These are phyloP conservation scores for Saccharomycopsis olivae DNA, from an alignment of 805 yeast genomes.

Conservation along the genomic window DNA sequence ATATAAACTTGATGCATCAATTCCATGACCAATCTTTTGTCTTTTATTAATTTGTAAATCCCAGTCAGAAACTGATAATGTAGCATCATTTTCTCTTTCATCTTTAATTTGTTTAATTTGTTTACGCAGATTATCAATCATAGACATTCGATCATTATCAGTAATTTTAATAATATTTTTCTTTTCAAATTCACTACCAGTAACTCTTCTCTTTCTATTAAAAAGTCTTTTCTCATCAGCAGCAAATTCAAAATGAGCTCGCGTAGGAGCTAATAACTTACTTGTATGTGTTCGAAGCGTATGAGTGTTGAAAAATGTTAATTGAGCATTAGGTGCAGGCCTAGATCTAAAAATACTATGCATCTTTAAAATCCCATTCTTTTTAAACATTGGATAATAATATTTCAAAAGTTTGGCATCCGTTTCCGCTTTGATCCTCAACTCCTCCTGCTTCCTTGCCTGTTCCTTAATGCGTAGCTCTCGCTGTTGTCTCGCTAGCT, in stretches of 20 bases:
- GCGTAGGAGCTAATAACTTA: slow-evolving; percentile 9
- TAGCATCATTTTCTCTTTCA: slow-evolving; percentile 39
- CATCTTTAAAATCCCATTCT: slow-evolving; percentile 47
- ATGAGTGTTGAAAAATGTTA: slow-evolving; percentile 8
- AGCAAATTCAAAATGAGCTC: slow-evolving; percentile 5
- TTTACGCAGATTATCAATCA: too few species aligned
- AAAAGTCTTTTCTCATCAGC: slow-evolving; percentile 12
- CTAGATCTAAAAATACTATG: slow-evolving; percentile 56
- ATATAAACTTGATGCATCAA: slow-evolving; percentile 16
- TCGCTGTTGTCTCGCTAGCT: not conserved
- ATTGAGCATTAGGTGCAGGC: slow-evolving; percentile 55
- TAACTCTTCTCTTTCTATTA: slow-evolving; percentile 1
- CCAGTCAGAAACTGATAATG: slow-evolving; percentile 72
- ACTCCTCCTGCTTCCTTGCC: slow-evolving; percentile 3
- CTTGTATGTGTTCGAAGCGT: slow-evolving; percentile 11
- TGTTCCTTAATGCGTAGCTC: slow-evolving; percentile 1
- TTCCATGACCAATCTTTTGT: slow-evolving; percentile 12
- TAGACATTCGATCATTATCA: slow-evolving; percentile 19
- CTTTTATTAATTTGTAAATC: slow-evolving; percentile 46
- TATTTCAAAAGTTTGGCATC: slow-evolving; percentile 28
- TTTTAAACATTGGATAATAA: slow-evolving; percentile 55
- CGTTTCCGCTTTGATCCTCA: slow-evolving; percentile 16
- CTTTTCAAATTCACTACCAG: not conserved
- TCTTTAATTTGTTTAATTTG: slow-evolving; percentile 14
- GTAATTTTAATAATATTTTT: slow-evolving; percentile 18